Base-by-base conservation (phyloP, 2,329 filamentous ascomycete genomes). In the Fusarium longipes region DNA sequence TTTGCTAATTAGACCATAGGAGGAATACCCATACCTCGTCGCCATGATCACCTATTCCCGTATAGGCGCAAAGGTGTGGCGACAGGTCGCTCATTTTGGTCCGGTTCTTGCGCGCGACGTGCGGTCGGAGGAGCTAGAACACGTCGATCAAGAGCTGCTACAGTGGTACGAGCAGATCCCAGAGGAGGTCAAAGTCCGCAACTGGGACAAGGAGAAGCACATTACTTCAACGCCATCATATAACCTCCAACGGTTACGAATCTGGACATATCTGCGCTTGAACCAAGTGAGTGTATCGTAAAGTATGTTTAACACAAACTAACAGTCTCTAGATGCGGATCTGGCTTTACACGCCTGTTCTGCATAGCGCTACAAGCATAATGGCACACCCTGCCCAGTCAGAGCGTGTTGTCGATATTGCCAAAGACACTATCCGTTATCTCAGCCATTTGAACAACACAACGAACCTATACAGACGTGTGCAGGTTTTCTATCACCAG, bases 1-100 rank as follows among this genome's bases (percentile, higher is more conserved):
- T 15, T 17, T 44, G 77, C 72, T 49, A 30, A 35, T 43, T 20
- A 35, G 15, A 18, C 24, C 25, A 39, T 22, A 82, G 82, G 82
- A 87, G 14, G 80, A 84, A 15, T 78, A 83, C 29, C 92, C 91
- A 0, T 97, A 95, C 73, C 82, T 97, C 2, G 88, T 89, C 33
- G 89, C 91, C 44, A 97, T 97, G 92, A 90, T 97, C 40, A 86
- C 87, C 1, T 97, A 96, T 76, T 93, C 92, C 42, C 87, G 88
- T 54, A 89, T 97, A 36, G 91, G 90, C 27, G 93, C 93, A 57
- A 94, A 92, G 76, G 92, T 97, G 11, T 97, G 93, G 93, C 87
- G 87, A 53, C 89, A 93, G 5, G 89, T 96, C 12, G 87, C 92
- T 33, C 88, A 90, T 45, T 89, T 88, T 42, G 89, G 91, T 24